phyloP scores from a whole-genome alignment of 257 asterid species.

The Lantana camara region DNA sequence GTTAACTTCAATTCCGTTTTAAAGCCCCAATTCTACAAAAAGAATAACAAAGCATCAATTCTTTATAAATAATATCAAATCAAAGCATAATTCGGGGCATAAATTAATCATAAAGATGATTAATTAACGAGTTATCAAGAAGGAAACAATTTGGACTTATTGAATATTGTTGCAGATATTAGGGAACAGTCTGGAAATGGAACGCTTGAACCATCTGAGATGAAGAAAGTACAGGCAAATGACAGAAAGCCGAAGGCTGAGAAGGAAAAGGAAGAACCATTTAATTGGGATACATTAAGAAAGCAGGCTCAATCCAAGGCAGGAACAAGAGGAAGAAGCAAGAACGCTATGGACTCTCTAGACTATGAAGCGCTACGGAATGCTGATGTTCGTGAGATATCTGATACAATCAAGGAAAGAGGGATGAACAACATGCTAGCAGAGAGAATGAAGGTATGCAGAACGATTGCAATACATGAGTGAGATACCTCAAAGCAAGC shows the following conservation, averaged over 20 bases:
- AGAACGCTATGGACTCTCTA: slow-evolving; percentile 71
- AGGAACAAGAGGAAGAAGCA: slow-evolving; percentile 50
- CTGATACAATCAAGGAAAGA: slow-evolving; percentile 64
- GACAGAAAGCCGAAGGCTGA: slow-evolving; percentile 54
- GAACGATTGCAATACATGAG: background rate
- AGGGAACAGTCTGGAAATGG: too few species aligned
- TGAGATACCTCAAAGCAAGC: slow-evolving; percentile 7
- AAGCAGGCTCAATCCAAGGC: slow-evolving; percentile 39
- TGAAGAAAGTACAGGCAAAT: slow-evolving; percentile 34
- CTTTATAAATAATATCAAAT: too few species aligned
- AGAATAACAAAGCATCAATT: too few species aligned
- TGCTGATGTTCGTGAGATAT: slow-evolving; percentile 55
- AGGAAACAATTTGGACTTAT: slow-evolving; percentile 13
- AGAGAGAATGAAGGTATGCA: slow-evolving; percentile 75
- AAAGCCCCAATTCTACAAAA: too few species aligned
- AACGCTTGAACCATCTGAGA: too few species aligned
- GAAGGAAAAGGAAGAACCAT: slow-evolving; percentile 42
- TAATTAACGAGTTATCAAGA: too few species aligned
- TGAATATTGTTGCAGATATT: slow-evolving; percentile 30
- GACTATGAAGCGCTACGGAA: slow-evolving; percentile 67
- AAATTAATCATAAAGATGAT: too few species aligned
- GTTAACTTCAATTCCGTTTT: too few species aligned
- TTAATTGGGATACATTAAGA: slow-evolving; percentile 75
- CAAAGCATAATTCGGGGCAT: too few species aligned
- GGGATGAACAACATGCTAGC: slow-evolving; percentile 73